phyloP scores from a whole-genome alignment of 1,139 yeast species.

The Chernovozyma aurita region DNA sequence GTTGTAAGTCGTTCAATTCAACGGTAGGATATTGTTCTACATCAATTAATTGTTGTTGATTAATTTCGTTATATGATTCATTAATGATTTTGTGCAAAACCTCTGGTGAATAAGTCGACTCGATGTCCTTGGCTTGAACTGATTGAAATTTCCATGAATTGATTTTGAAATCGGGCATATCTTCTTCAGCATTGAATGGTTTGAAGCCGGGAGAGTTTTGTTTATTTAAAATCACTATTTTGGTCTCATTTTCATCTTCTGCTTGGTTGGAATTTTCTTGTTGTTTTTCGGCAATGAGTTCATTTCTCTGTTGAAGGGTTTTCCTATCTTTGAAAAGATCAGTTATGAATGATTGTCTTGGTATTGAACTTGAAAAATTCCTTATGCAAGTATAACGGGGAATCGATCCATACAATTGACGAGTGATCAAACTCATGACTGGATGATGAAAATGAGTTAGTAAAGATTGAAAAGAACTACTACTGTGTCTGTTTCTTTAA shows the following conservation, averaged over 20 bases:
- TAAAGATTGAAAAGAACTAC: neutral
- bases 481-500: too few relatives aligned
- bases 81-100: slow-evolving; percentile 22
- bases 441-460: neutral
- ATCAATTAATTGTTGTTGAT: slow-evolving; percentile 11
- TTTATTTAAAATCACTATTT: slow-evolving; percentile 33
- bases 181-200: slow-evolving; percentile 23
- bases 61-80: slow-evolving; percentile 22
- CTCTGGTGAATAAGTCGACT: slow-evolving; percentile 23
- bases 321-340: slow-evolving; percentile 7
- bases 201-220: slow-evolving; percentile 31
- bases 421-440: neutral
- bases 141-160: slow-evolving; percentile 31
- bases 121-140: slow-evolving; percentile 25
- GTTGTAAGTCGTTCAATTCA: slow-evolving; percentile 42
- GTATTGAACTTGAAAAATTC: slow-evolving; percentile 1
- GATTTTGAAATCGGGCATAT: slow-evolving; percentile 34
- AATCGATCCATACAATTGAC: neutral
- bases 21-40: slow-evolving; percentile 14
- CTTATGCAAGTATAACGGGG: neutral
- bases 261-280: neutral
- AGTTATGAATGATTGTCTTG: slow-evolving; percentile 4
- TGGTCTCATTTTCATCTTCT: slow-evolving; percentile 14
- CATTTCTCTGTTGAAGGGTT: slow-evolving; percentile 7
- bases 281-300: slow-evolving; percentile 5